phyloP scores from a whole-genome alignment of 2,329 filamentous ascomycete species.

The Ceratocystis cubensis region DNA sequence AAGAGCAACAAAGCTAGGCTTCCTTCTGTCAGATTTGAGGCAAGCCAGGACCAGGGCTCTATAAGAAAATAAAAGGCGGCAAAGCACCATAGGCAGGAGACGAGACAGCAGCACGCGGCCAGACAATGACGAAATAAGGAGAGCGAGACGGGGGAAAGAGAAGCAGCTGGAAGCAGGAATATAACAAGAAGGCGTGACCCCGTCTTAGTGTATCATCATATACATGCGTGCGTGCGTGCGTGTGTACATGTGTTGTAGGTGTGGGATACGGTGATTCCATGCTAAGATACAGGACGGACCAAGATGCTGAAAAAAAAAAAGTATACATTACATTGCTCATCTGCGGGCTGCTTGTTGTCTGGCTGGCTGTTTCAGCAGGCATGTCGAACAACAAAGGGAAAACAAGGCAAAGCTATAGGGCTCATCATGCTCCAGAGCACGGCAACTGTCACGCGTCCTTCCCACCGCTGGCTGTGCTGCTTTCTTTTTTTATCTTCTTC shows the following conservation, averaged over 20 bases:
- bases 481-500: neutral
- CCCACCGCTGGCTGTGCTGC: neutral
- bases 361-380: neutral
- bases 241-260: neutral
- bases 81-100: no score
- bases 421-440: neutral
- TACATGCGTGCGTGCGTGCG: neutral
- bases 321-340: neutral
- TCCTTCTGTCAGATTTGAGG: conserved; percentile 9
- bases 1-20: neutral
- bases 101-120: neutral
- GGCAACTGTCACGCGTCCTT: neutral
- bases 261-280: no score
- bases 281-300: neutral
- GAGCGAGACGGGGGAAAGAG: neutral
- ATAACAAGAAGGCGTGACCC: neutral
- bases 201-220: neutral
- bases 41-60: conserved; percentile 2
- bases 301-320: neutral
- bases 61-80: neutral
- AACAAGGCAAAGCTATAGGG: neutral
- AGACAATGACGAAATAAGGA: neutral
- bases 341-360: neutral
- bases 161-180: neutral
- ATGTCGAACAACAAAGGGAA: neutral